These are phyloP conservation scores for Acanthamoeba sp. DNA, from an alignment of 208 protist genomes.

Conservation along the genomic window DNA sequence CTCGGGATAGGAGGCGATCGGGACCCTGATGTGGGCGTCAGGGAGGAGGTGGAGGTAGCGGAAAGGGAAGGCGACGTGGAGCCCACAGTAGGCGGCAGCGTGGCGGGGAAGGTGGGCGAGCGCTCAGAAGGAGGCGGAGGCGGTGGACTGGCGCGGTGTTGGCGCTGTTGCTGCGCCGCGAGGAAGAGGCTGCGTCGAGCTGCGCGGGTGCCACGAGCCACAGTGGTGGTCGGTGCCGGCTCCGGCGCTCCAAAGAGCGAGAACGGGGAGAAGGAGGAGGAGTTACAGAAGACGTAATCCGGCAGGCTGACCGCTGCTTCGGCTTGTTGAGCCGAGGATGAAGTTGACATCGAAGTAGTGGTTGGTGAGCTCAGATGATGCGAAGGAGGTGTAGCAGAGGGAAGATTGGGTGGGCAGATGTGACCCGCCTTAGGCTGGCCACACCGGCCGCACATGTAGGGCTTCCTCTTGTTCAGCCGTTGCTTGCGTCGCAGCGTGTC, in stretches of 20 bases:
- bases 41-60: not conserved
- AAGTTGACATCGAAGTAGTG: too few relatives aligned
- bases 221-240: not conserved
- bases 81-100: not conserved
- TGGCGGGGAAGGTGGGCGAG: not conserved
- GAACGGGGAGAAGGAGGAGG: constrained; percentile 4
- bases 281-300: constrained; percentile 28
- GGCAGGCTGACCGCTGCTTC: not conserved
- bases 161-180: not conserved
- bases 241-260: not conserved
- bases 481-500: not conserved
- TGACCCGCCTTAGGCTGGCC: constrained; percentile 31
- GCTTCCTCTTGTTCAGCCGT: not conserved
- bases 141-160: not conserved
- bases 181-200: not conserved
- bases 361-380: too few relatives aligned
- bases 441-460: constrained; percentile 22
- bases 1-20: too few relatives aligned
- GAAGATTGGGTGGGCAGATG: not conserved
- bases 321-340: too few relatives aligned
- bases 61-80: not conserved
- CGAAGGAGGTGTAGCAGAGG: not conserved
- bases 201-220: not conserved
- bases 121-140: not conserved
- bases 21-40: not conserved